Base-by-base conservation (phyloP, 1,284 basidiomycete species). In the Pascua sp. region DNA sequence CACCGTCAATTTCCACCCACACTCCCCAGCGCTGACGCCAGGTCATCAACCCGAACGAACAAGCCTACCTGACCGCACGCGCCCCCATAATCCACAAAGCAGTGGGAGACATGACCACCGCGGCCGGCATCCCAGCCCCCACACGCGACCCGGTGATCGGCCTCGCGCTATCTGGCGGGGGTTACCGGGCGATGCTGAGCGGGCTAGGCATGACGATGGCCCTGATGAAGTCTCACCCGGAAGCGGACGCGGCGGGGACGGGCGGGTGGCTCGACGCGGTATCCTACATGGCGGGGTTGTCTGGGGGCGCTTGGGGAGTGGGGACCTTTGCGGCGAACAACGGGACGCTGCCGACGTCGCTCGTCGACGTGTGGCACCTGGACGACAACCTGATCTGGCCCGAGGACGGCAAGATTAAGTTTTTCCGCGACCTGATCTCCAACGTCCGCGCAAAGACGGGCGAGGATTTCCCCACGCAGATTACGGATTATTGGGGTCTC, bases 301-400 rank as follows among this genome's bases (percentile, higher is more conserved):
- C 67, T 42, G 76, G 76, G 38, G 76, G 76, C 16, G 70, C 68
- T 50, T 78, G 76, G 76, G 76, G 64, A 0, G 73, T 73, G 0
- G 70, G 67, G 4, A 67, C 67, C 9, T 72, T 71, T 57, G 69
- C 75, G 58, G 69, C 72, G n/a, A 77, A 77, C 60, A 63, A 67
- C 24, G 74, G 70, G 12, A 38, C 47, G 49, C 56, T 68, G 15
- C 75, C 76, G 1, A 66, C 65, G 12, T 64, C 71, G 57, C 62
- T 77, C 18, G 54, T 73, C 52, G 67, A 73, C 51, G 70, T 74
- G 12, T 80, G 78, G 77, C 69, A 81, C 59, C 69, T 82, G 16
- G 61, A 69, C 7, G 69, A 69, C 32, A 80, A 81, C 66, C 69
- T 82, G 18, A 62, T 82, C 0, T 89, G 94, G 76, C 90, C 91